Percentiles rank a stretch among this genome's conserved stretches.
These are phyloP conservation scores for Blastosporella zonata DNA, from an alignment of 1,284 basidiomycete genomes.

Conservation along the genomic window DNA sequence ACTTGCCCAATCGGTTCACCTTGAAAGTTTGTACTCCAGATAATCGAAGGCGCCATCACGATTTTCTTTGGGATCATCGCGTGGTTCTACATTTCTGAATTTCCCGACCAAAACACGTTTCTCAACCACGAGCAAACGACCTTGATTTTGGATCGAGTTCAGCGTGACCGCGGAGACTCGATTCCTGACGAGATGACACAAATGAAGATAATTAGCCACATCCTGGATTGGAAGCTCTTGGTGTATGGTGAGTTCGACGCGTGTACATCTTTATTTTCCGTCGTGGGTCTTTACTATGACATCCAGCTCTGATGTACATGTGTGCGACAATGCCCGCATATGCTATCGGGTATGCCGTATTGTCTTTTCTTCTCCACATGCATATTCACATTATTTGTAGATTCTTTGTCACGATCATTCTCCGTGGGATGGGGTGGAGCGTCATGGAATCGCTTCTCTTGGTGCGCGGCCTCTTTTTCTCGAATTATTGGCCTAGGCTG, in stretches of 20 bases:
- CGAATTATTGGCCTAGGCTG: not conserved
- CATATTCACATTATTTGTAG: constrained; percentile 20
- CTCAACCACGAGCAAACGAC: constrained; percentile 36
- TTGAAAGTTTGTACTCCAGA: constrained; percentile 25
- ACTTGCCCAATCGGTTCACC: not conserved
- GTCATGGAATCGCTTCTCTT: constrained; percentile 36
- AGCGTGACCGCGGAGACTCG: constrained; percentile 44
- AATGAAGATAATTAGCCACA: constrained; percentile 34
- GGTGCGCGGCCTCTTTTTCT: constrained; percentile 24
- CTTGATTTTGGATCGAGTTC: constrained; percentile 38
- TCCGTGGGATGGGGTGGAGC: constrained; percentile 46
- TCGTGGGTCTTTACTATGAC: constrained; percentile 3
- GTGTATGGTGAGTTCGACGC: constrained; percentile 31
- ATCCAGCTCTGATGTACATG: constrained; percentile 39
- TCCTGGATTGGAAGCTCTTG: constrained; percentile 47
- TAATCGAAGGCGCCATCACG: constrained; percentile 44
- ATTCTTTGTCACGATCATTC: constrained; percentile 43
- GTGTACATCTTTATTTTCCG: constrained; percentile 5
- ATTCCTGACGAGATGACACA: constrained; percentile 38
- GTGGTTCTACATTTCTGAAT: constrained; percentile 41
- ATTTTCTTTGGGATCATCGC: constrained; percentile 37
- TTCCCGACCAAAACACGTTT: constrained; percentile 45
- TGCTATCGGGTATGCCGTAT: constrained; percentile 36
- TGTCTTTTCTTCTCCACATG: not conserved
- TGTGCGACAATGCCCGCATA: constrained; percentile 43